phyloP scores from a whole-genome alignment of 192 early-diverging fungal genomes.

The Coemansia sp. region DNA sequence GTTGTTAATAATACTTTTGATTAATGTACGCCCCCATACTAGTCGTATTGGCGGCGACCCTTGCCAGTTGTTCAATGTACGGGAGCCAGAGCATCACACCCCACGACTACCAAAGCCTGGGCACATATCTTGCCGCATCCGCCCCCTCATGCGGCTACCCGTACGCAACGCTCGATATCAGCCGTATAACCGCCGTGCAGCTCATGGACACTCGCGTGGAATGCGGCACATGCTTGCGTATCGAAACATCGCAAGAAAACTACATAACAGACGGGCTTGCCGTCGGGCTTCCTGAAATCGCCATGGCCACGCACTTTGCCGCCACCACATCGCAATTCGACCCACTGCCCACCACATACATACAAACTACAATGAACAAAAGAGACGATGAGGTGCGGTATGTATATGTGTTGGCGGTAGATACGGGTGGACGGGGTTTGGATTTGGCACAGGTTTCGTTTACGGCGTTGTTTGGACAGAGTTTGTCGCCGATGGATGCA shows the following conservation, averaged over 20 bases:
- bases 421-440: slow-evolving; percentile 55
- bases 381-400: slow-evolving; percentile 28
- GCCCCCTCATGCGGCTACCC: slow-evolving; percentile 58
- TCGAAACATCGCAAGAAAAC: slow-evolving; percentile 27
- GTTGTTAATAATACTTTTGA: background rate
- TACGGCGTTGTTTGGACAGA: slow-evolving; percentile 54
- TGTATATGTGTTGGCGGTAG: slow-evolving; percentile 56
- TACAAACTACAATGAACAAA: slow-evolving; percentile 1
- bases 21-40: background rate
- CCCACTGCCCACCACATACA: slow-evolving; percentile 27
- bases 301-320: slow-evolving; percentile 45
- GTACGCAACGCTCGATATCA: slow-evolving; percentile 52
- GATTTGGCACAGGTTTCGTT: slow-evolving; percentile 55
- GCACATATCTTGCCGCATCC: slow-evolving; percentile 39
- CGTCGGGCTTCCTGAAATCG: slow-evolving; percentile 26
- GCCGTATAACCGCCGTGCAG: slow-evolving; percentile 56
- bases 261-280: slow-evolving; percentile 34
- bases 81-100: slow-evolving; percentile 50
- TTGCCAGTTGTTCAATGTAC: slow-evolving; percentile 14
- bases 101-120: slow-evolving; percentile 53
- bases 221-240: slow-evolving; percentile 56
- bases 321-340: slow-evolving; percentile 30
- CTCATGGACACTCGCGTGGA: slow-evolving; percentile 32
- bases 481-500: slow-evolving; percentile 46
- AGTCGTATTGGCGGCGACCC: background rate